These are phyloP conservation scores for Chaetomiaceae sp. DNA, from an alignment of 2,329 filamentous ascomycete species.

Conservation along the genomic window DNA sequence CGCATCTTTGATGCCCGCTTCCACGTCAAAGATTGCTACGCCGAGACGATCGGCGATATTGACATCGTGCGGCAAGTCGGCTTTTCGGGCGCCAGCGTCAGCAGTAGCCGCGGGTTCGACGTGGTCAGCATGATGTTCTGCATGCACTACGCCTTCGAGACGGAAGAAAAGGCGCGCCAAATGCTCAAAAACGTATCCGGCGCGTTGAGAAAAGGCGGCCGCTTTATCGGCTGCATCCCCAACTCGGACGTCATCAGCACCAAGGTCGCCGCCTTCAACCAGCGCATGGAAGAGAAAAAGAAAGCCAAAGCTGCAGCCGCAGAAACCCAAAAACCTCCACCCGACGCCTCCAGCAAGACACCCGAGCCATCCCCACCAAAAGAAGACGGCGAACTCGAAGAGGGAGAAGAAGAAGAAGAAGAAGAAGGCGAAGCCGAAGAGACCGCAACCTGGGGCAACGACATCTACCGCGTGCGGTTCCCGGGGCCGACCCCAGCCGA, in stretches of 20 bases:
- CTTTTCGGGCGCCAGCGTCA: constrained; percentile 64
- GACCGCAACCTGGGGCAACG: constrained; percentile 84
- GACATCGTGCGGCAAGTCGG: constrained; percentile 81
- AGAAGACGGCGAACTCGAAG: constrained; percentile 32
- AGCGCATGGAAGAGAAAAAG: constrained; percentile 39
- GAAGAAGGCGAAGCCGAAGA: constrained; percentile 51
- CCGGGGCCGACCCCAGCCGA: constrained; percentile 76
- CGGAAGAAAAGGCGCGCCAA: constrained; percentile 77
- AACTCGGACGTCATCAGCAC: constrained; percentile 87
- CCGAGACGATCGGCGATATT: constrained; percentile 75
- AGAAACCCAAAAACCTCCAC: constrained; percentile 25
- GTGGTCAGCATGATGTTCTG: constrained; percentile 99
- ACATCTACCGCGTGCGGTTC: constrained; percentile 87
- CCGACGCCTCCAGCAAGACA: background rate
- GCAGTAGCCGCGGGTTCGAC: constrained; percentile 79
- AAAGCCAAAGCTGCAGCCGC: constrained; percentile 31
- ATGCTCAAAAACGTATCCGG: constrained; percentile 94
- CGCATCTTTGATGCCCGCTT: constrained; percentile 82
- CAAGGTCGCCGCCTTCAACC: constrained; percentile 71
- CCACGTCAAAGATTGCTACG: constrained; percentile 87
- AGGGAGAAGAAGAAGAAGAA: constrained; percentile 32
- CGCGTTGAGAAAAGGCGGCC: constrained; percentile 84
- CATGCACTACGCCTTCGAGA: constrained; percentile 98
- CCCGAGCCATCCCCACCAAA: constrained; percentile 16
- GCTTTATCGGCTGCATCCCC: constrained; percentile 94